These are phyloP conservation scores for Plasmodium vinckei DNA, from an alignment of 169 alveolate species.

Conservation along the genomic window DNA sequence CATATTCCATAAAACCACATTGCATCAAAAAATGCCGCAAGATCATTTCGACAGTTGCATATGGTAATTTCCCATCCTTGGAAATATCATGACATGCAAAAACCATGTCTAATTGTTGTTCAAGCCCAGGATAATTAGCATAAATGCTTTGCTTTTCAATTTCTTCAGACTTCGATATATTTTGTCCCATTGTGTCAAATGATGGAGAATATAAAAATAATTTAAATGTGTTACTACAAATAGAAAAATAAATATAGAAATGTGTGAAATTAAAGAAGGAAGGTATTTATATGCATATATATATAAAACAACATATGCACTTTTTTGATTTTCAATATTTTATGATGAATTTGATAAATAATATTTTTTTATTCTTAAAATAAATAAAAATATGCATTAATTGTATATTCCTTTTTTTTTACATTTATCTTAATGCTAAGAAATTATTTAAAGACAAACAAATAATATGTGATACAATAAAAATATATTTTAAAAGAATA, in stretches of 20 bases:
- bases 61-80: slow-evolving; percentile 84
- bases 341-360: too few relatives aligned
- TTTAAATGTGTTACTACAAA: slow-evolving; percentile 5
- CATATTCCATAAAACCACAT: slow-evolving; percentile 88
- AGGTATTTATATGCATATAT: not conserved
- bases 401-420: not conserved
- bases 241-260: not conserved
- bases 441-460: not conserved
- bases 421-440: not conserved
- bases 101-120: slow-evolving; percentile 85
- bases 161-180: slow-evolving; percentile 49
- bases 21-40: slow-evolving; percentile 87
- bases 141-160: slow-evolving; percentile 60
- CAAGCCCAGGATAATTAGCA: slow-evolving; percentile 86
- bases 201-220: slow-evolving; percentile 7
- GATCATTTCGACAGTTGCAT: slow-evolving; percentile 86
- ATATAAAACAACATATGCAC: too few relatives aligned
- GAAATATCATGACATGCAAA: slow-evolving; percentile 87
- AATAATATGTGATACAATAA: not conserved
- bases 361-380: too few relatives aligned
- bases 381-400: too few relatives aligned
- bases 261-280: not conserved
- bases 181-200: slow-evolving; percentile 53
- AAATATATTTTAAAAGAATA: not conserved
- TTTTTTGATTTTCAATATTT: too few relatives aligned